Evolutionary conservation across 139 green algal species (phyloP).

Genomic region (Ettlia oleoabundans): DNA sequence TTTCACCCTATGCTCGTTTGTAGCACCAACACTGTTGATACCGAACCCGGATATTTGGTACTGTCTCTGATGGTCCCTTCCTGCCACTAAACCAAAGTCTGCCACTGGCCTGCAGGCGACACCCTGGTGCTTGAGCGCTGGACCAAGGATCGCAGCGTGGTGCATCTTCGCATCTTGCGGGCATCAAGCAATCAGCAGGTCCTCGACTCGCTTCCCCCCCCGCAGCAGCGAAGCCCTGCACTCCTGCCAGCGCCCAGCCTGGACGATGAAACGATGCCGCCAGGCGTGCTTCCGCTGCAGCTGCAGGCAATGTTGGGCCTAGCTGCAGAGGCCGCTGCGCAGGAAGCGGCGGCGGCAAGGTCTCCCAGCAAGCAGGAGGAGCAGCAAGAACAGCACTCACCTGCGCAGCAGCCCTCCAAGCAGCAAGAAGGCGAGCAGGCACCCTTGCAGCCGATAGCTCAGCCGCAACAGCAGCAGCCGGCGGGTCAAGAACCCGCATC

Average conservation of each 20-base stretch:
- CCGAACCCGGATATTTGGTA: too few species aligned
- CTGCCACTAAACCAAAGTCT: too few species aligned
- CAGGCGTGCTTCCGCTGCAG: background rate
- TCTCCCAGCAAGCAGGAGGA: background rate
- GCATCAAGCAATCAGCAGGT: background rate
- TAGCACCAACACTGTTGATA: too few species aligned
- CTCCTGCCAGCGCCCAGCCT: background rate
- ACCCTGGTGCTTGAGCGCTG: constrained; percentile 57
- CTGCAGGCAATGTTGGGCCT: constrained; percentile 16
- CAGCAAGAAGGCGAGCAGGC: too few species aligned
- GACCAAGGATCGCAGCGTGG: constrained; percentile 38
- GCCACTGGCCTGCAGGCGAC: constrained; percentile 36
- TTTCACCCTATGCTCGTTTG: too few species aligned
- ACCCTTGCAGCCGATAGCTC: too few species aligned
- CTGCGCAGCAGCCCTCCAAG: too few species aligned
- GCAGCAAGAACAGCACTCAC: background rate
- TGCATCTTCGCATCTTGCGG: constrained; percentile 44
- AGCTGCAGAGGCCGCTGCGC: constrained; percentile 11
- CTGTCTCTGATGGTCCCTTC: too few species aligned
- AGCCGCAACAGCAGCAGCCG: too few species aligned
- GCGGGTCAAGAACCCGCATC: too few species aligned
- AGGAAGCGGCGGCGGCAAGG: background rate
- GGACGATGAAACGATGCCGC: background rate
- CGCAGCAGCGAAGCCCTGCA: background rate
- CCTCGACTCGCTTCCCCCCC: background rate